A percentile compares a stretch with the other conserved stretches of the same genome.
These are phyloP conservation scores for Hypoxylon sp. DNA, from an alignment of 2,329 filamentous ascomycete genomes.

Conservation along the genomic window DNA sequence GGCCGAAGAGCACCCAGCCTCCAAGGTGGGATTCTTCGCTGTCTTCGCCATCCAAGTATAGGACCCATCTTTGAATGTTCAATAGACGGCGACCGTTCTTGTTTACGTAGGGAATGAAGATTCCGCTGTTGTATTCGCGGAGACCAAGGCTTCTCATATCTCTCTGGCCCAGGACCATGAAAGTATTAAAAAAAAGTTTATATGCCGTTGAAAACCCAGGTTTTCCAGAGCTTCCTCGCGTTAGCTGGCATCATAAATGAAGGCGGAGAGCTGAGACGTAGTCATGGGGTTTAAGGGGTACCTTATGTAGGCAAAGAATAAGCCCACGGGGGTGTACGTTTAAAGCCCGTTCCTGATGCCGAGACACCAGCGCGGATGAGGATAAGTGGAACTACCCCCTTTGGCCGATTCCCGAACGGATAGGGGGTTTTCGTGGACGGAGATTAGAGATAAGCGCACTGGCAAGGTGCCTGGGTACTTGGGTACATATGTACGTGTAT, in stretches of 20 bases:
- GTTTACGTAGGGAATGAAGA: slow-evolving; percentile 4
- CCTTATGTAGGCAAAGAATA: too few relatives aligned
- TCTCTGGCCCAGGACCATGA: too few relatives aligned
- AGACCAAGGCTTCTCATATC: too few relatives aligned
- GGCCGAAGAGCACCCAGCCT: slow-evolving; percentile 2
- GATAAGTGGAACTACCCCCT: slow-evolving; percentile 21
- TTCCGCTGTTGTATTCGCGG: background rate
- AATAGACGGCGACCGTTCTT: slow-evolving; percentile 16
- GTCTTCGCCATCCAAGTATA: background rate
- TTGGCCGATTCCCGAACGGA: slow-evolving; percentile 26
- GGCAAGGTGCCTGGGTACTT: background rate
- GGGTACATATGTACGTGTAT: too few relatives aligned
- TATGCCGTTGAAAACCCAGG: slow-evolving; percentile 10
- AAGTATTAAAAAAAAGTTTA: too few relatives aligned
- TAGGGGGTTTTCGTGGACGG: slow-evolving; percentile 14
- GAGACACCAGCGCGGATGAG: slow-evolving; percentile 29
- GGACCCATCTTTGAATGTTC: slow-evolving; percentile 9
- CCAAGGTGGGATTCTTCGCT: background rate
- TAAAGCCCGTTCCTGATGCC: slow-evolving; percentile 14
- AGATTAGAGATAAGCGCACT: slow-evolving; percentile 29
- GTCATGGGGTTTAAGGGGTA: too few relatives aligned
- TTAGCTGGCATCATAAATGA: background rate
- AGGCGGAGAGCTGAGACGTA: background rate
- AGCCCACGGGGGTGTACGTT: background rate
- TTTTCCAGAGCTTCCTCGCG: slow-evolving; percentile 1